Evolutionary conservation across 805 yeast species (phyloP).

Genomic region (Candida namnaoensis): DNA sequence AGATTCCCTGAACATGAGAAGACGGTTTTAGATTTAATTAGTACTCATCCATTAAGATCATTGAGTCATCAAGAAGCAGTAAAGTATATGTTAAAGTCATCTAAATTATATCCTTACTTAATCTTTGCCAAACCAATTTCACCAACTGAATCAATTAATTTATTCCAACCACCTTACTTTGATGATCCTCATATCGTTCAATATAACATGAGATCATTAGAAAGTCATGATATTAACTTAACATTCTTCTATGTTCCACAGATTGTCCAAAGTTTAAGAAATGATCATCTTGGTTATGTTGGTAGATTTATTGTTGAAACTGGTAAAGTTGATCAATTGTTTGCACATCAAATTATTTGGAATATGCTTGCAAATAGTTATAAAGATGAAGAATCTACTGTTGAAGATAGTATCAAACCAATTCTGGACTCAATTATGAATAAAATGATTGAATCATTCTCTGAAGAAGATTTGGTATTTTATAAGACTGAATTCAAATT

Average conservation of each 20-base stretch:
- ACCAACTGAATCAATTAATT: constrained; percentile 79
- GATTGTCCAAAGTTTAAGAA: constrained; percentile 85
- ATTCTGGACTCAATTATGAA: constrained; percentile 64
- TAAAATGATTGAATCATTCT: constrained; percentile 54
- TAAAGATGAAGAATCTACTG: constrained; percentile 78
- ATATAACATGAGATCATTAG: constrained; percentile 84
- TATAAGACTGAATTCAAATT: constrained; percentile 82
- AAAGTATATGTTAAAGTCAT: constrained; percentile 32
- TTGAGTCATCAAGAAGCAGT: constrained; percentile 50
- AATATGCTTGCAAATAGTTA: constrained; percentile 90
- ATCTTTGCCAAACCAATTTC: constrained; percentile 40
- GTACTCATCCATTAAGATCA: constrained; percentile 50
- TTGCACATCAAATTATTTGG: constrained; percentile 98
- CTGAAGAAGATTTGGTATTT: constrained; percentile 50
- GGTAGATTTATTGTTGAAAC: constrained; percentile 86
- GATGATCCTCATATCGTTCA: constrained; percentile 64
- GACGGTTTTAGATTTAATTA: constrained; percentile 35
- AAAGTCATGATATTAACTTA: constrained; percentile 74
- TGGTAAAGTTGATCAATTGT: constrained; percentile 80
- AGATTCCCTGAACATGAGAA: constrained; percentile 39
- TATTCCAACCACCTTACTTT: constrained; percentile 70
- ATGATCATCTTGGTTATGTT: constrained; percentile 78
- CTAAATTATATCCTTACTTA: constrained; percentile 9
- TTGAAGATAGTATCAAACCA: constrained; percentile 81
- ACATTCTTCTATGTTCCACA: constrained; percentile 98